phyloP scores from a whole-genome alignment of 495 filamentous ascomycete genomes.

The Chaetomium fimeti region DNA sequence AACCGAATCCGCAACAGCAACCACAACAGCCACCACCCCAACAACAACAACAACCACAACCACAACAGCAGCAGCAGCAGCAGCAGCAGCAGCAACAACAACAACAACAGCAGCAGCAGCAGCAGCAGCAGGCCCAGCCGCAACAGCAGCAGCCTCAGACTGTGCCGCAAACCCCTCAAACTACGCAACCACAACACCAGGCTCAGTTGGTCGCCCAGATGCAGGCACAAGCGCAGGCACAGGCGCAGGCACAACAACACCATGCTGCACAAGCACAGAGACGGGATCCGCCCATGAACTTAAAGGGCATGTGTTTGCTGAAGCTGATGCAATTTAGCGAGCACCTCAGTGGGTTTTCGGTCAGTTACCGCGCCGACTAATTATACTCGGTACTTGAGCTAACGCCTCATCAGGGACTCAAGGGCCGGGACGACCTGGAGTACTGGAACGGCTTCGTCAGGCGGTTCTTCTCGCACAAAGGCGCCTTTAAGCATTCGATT shows the following conservation, averaged over 20 bases:
- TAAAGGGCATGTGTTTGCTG: conserved; percentile 60
- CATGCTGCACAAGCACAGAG: conserved; percentile 41
- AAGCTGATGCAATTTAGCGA: conserved; percentile 69
- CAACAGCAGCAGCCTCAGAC: conserved; percentile 41
- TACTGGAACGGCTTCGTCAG: conserved; percentile 77
- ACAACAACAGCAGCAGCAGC: conserved; percentile 23
- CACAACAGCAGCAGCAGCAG: too few relatives aligned
- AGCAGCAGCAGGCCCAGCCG: too few relatives aligned
- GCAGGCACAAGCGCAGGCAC: conserved; percentile 20
- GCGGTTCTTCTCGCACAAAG: conserved; percentile 68
- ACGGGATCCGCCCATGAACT: conserved; percentile 51
- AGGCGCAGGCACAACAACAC: conserved; percentile 13
- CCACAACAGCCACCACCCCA: conserved; percentile 3
- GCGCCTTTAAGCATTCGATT: conserved; percentile 67
- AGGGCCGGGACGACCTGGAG: conserved; percentile 57
- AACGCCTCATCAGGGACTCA: conserved; percentile 47
- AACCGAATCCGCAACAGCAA: conserved; percentile 43
- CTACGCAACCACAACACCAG: conserved; percentile 59
- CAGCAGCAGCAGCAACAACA: conserved; percentile 22
- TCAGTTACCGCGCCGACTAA: conserved; percentile 39
- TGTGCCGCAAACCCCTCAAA: conserved; percentile 45
- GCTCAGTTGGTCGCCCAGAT: conserved; percentile 36
- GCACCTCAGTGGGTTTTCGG: conserved; percentile 62
- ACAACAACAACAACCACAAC: too few relatives aligned
- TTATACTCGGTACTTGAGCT: conserved; percentile 9